Percentiles rank a stretch among this genome's conserved stretches.
Conservation (phyloP, 2,329 filamentous ascomycete species). For the Stemphylium beticola region DNA sequence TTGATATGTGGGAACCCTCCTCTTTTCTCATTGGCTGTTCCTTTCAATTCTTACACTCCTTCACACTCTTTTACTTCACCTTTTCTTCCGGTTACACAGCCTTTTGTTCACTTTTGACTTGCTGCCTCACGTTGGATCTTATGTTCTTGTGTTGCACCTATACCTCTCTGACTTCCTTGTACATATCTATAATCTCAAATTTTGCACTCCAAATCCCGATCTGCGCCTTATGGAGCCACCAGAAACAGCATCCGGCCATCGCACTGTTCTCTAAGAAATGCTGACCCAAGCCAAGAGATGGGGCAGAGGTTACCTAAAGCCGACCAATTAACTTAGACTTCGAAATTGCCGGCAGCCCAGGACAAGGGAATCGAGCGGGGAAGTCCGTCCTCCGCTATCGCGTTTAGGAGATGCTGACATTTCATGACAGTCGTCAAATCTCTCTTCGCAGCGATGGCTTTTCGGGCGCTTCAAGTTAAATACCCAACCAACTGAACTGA, state of each 20-base stretch:
- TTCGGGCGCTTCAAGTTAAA: neutral
- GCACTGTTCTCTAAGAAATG: neutral
- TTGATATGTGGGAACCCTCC: neutral
- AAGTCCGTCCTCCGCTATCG: neutral
- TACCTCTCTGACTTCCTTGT: too few relatives aligned
- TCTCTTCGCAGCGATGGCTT: neutral
- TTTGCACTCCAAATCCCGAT: too few relatives aligned
- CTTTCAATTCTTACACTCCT: constrained; percentile 16
- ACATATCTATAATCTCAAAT: too few relatives aligned
- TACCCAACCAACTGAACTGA: neutral
- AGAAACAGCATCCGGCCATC: neutral
- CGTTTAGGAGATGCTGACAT: neutral
- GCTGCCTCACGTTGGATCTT: too few relatives aligned
- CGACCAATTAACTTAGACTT: neutral
- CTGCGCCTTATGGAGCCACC: neutral
- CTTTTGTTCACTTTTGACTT: too few relatives aligned
- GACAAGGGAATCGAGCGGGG: neutral
- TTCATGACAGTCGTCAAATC: neutral
- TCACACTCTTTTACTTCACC: neutral
- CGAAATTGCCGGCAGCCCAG: neutral
- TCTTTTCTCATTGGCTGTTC: neutral
- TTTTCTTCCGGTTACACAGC: neutral
- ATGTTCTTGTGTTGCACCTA: too few relatives aligned
- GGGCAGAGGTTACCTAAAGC: neutral
- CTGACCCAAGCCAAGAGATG: neutral